Percentiles rank a stretch among this genome's conserved stretches.
phyloP scores from a whole-genome alignment of 2,329 filamentous ascomycete species.

The Biscogniauxia sp. region DNA sequence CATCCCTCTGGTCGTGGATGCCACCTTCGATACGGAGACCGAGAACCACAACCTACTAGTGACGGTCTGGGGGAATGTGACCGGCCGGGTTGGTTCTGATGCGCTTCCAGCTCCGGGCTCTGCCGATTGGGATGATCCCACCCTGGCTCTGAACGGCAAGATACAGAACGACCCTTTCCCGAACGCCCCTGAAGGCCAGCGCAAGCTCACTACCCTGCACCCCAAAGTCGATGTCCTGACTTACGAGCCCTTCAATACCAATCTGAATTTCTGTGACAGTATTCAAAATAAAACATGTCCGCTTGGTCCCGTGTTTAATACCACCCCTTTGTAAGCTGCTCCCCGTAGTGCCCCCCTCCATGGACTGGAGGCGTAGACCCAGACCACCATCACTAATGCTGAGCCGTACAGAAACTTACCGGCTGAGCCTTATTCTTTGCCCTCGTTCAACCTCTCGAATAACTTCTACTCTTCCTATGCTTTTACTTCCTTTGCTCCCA shows the following conservation, averaged over 20 bases:
- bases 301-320: conserved; percentile 67
- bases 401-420: conserved; percentile 11
- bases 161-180: conserved; percentile 63
- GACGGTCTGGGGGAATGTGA: conserved; percentile 88
- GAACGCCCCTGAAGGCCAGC: conserved; percentile 34
- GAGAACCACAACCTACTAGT: conserved; percentile 66
- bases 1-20: conserved; percentile 71
- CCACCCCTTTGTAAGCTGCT: conserved; percentile 37
- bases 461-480: conserved; percentile 80
- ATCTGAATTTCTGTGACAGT: conserved; percentile 64
- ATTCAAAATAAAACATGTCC: conserved; percentile 68
- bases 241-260: conserved; percentile 64
- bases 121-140: conserved; percentile 60
- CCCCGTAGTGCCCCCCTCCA: not conserved
- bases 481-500: conserved; percentile 77
- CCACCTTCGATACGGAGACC: conserved; percentile 63
- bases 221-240: conserved; percentile 71
- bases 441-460: conserved; percentile 70
- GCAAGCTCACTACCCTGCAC: conserved; percentile 71
- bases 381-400: not conserved
- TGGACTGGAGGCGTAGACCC: not conserved
- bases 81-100: conserved; percentile 61
- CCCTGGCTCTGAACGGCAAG: conserved; percentile 66
- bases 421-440: conserved; percentile 48
- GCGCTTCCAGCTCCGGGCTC: conserved; percentile 59